These are phyloP conservation scores for Kandelia obovata DNA, from an alignment of 345 rosid species.

Conservation along the genomic window DNA sequence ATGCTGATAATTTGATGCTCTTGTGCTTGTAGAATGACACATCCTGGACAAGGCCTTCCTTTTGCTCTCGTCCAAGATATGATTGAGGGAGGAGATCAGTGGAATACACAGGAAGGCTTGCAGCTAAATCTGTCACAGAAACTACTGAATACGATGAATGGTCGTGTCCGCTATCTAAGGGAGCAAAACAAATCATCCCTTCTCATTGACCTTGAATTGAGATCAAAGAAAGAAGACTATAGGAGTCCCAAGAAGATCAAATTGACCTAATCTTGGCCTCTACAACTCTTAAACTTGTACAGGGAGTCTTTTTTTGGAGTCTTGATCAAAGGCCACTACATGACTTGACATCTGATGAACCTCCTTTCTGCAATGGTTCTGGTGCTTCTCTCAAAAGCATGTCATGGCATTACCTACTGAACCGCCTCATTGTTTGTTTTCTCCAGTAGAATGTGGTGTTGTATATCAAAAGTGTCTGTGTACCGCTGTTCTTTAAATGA, in stretches of 20 bases:
- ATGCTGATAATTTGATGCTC: neutral
- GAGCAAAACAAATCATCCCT: constrained; percentile 52
- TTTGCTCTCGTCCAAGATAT: constrained; percentile 53
- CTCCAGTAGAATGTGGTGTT: no score
- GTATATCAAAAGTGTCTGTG: no score
- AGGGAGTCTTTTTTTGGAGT: neutral
- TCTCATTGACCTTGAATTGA: constrained; percentile 46
- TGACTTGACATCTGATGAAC: neutral
- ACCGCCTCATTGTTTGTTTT: neutral
- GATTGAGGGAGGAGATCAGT: constrained; percentile 42
- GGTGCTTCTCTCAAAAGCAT: neutral
- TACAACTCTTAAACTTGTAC: neutral
- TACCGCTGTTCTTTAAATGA: no score
- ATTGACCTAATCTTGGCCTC: neutral
- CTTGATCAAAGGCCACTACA: neutral
- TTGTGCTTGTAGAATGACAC: constrained; percentile 53
- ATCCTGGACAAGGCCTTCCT: constrained; percentile 73
- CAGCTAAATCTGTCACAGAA: constrained; percentile 51
- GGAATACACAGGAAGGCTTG: constrained; percentile 54
- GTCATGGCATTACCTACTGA: neutral
- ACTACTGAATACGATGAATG: constrained; percentile 54
- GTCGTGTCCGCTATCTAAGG: constrained; percentile 46
- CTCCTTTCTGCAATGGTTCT: neutral
- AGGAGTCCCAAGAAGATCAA: constrained; percentile 16
- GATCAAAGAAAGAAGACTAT: constrained; percentile 28